Percentiles rank a stretch among this genome's conserved stretches.
Conservation (phyloP, 768 basidiomycete genomes). For the Floccularia luteovirens region DNA sequence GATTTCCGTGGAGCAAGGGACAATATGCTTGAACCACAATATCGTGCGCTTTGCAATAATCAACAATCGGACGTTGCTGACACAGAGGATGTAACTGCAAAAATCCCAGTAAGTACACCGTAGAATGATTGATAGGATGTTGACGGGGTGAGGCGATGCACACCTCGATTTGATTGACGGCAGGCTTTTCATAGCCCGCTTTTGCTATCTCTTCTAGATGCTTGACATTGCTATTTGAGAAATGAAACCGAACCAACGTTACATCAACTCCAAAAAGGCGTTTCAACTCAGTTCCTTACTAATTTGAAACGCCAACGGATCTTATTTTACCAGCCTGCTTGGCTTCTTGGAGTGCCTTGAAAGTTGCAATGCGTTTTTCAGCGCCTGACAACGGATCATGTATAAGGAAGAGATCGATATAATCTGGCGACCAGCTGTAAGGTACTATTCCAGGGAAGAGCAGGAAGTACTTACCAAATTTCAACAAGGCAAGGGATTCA, state of each 20-base stretch:
- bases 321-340: slow-evolving; percentile 58
- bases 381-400: slow-evolving; percentile 65
- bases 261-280: background rate
- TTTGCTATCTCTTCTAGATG: slow-evolving; percentile 70
- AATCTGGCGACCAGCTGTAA: slow-evolving; percentile 12
- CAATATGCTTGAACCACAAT: slow-evolving; percentile 73
- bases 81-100: slow-evolving; percentile 74
- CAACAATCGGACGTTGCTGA: slow-evolving; percentile 76
- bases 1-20: slow-evolving; percentile 59
- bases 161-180: slow-evolving; percentile 82
- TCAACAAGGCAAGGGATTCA: slow-evolving; percentile 48
- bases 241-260: background rate
- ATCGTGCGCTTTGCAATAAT: slow-evolving; percentile 54
- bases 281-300: slow-evolving; percentile 33
- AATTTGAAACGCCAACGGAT: slow-evolving; percentile 80
- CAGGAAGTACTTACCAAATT: slow-evolving; percentile 38
- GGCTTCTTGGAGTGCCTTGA: slow-evolving; percentile 61
- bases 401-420: slow-evolving; percentile 66
- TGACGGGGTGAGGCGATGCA: background rate
- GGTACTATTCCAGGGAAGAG: background rate
- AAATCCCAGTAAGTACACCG: slow-evolving; percentile 5
- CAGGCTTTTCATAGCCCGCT: slow-evolving; percentile 55
- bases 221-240: slow-evolving; percentile 42
- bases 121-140: background rate
- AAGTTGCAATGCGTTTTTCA: slow-evolving; percentile 60